phyloP scores from a whole-genome alignment of 345 rosid species.

The Pistacia atlantica region DNA sequence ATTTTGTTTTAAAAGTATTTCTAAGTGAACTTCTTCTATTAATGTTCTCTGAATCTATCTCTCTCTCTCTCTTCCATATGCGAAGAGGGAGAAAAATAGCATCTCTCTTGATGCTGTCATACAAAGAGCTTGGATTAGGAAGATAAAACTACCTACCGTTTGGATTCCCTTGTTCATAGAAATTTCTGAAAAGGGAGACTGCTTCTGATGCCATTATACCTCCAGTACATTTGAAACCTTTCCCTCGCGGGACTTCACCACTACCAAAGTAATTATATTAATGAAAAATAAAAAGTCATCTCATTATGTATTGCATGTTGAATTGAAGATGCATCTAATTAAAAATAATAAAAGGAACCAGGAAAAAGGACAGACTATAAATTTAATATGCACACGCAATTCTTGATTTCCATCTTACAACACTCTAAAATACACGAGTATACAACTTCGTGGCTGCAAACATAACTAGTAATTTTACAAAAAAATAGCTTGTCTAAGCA shows the following conservation, averaged over 20 bases:
- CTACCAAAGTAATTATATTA: slow-evolving; percentile 18
- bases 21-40: background rate
- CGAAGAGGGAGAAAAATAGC: background rate
- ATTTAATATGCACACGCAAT: too few species aligned
- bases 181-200: slow-evolving; percentile 61
- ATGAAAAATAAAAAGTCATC: background rate
- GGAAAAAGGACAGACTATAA: too few species aligned
- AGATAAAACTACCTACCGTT: slow-evolving; percentile 51
- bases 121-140: background rate
- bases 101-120: background rate
- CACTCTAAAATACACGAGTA: background rate
- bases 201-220: slow-evolving; percentile 83
- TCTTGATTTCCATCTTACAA: too few species aligned
- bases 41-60: background rate
- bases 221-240: slow-evolving; percentile 57
- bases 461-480: background rate
- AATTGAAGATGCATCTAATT: background rate
- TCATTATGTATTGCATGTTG: slow-evolving; percentile 13
- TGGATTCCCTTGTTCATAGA: slow-evolving; percentile 90
- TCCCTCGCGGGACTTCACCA: slow-evolving; percentile 35
- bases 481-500: background rate
- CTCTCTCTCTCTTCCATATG: too few species aligned
- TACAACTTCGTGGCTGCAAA: background rate
- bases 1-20: too few species aligned
- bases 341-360: background rate